phyloP scores from a whole-genome alignment of 257 asterid species.

The Scutellaria galericulata region DNA sequence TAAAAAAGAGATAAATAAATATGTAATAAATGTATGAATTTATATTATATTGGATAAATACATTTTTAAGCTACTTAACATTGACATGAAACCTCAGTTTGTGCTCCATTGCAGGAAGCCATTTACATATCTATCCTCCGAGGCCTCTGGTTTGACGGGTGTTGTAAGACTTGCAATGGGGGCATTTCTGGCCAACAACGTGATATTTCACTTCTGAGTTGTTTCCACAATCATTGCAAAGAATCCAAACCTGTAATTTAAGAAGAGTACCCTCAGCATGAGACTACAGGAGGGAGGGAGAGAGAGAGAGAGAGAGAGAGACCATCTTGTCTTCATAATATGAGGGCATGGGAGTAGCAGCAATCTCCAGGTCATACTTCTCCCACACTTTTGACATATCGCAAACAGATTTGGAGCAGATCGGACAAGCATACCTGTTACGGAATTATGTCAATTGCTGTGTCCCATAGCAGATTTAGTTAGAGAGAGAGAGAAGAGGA shows the following conservation, averaged over 20 bases:
- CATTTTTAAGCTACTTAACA: too few relatives aligned
- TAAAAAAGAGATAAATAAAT: too few relatives aligned
- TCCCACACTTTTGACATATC: slow-evolving; percentile 87
- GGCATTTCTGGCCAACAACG: slow-evolving; percentile 66
- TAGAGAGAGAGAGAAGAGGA: not conserved
- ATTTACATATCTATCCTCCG: slow-evolving; percentile 19
- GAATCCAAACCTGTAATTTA: slow-evolving; percentile 61
- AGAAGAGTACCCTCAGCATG: not conserved
- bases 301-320: not conserved
- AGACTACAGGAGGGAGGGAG: not conserved
- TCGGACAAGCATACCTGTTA: slow-evolving; percentile 69
- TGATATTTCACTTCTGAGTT: slow-evolving; percentile 65
- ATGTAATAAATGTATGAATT: too few relatives aligned
- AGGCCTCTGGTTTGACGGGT: slow-evolving; percentile 61
- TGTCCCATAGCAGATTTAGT: not conserved
- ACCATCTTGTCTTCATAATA: slow-evolving; percentile 57
- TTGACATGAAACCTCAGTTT: not conserved
- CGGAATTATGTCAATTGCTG: not conserved
- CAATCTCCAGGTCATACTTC: slow-evolving; percentile 70
- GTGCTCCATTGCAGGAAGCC: not conserved
- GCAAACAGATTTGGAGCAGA: slow-evolving; percentile 77
- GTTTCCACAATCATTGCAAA: slow-evolving; percentile 74
- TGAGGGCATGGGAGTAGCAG: slow-evolving; percentile 77
- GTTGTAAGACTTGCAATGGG: slow-evolving; percentile 69
- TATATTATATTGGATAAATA: too few relatives aligned